Base-by-base conservation (phyloP, 805 yeast species). In the Sugiyamaella floridensis region DNA sequence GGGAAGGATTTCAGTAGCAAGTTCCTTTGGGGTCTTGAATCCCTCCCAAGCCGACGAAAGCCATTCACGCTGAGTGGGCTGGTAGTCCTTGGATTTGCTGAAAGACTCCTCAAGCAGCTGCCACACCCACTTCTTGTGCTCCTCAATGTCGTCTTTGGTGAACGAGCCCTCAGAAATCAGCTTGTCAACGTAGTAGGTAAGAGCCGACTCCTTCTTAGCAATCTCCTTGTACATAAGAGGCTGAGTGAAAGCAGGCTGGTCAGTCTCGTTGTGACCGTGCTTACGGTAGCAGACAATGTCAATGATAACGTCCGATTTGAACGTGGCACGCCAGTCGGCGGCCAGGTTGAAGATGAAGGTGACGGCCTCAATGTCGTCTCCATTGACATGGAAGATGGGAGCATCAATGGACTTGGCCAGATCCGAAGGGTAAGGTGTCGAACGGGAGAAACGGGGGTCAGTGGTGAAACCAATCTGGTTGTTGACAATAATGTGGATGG, bases 381-480 rank as follows among this genome's bases (percentile, higher is more conserved):
- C 97, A 67, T 93, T 93, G 49, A 93, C 98, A 73, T 93, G 99
- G 95, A 93, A 93, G 65, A 93, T 89, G 58, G 99, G 99, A 20
- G 98, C 97, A 69, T 92, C 90, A 71, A 89, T 86, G 37, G 96
- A 77, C 76, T 93, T 93, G 63, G 97, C 98, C 68, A 93, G 80
- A 76, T 93, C 99, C 20, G 97, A 86, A 64, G 99, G 97, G 73
- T 93, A 93, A 66, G 95, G 92, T 47, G 99, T 93, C 22, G 98
- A 92, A 77, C 99, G 86, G 40, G 97, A 89, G 65, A 85, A 85
- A 76, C 96, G 82, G 61, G 99, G 99, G 71, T 93, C 98, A 49
- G 99, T 93, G 60, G 99, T 93, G 82, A 93, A 93, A 72, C 99
- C 99, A 71, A 93, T 92, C 80, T 93, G 99, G 77, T 93, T 93